Base-by-base conservation (phyloP, 495 filamentous ascomycete genomes). In the Xylaria grammica region DNA sequence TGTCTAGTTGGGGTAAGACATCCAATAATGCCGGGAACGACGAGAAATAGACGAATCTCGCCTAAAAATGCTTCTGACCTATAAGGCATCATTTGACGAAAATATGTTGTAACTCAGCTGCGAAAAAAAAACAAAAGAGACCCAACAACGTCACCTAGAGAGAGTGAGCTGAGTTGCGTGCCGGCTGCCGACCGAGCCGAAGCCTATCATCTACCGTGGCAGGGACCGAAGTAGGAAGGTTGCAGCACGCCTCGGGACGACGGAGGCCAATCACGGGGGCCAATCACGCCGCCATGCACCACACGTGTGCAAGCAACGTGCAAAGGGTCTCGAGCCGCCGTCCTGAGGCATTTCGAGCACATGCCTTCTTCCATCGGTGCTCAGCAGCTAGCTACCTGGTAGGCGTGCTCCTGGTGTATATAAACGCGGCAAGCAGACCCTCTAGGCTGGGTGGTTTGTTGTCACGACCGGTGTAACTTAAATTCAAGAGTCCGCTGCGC, bases 171-270 rank as follows among this genome's bases (percentile, higher is more conserved):
- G n/a, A n/a, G n/a, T n/a, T n/a, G 11, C 34, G 34, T 36, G 11
- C 5, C 34, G 34, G 34, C 6, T 22, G 26, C 9, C n/a, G 13
- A 29, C 54, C 6, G 4, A 17, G 9, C n/a, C 5, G 22, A 42
- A 48, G 29, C 56, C 56, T 59, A 59, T 59, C 56, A 59, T 29
- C 10, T 42, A 48, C 56, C 26, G 19, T 34, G 15, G n/a, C 42
- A 36, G 26, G 10, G 26, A 51, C 58, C 58, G 19, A 51, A 60
- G 30, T 40, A 60, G 58, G 58, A 60, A 60, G 58, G 58, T 60
- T 60, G 29, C 58, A 51, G 32, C 29, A 19, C 45, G 29, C 26
- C 24, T 30, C 27, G n/a, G 22, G 36, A 36, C 5, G 50, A 53
- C 22, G 53, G 6, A 36, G 53, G 24, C 32, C 26, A 15, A 2